Conservation (phyloP, 192 early-diverging fungal species). For the Diversispora eburnea region DNA sequence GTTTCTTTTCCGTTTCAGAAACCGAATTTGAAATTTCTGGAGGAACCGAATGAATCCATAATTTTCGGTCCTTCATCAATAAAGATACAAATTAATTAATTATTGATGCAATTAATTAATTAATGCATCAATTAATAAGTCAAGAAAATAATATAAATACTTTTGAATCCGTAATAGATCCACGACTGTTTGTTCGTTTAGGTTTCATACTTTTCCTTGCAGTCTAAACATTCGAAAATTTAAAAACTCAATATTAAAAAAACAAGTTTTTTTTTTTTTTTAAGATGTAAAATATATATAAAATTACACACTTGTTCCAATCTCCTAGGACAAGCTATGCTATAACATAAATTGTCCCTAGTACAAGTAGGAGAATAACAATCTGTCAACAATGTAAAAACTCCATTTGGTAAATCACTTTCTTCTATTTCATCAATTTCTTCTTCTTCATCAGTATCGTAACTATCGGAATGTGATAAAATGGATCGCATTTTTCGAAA, state of each 20-base stretch:
- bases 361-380: conserved; percentile 95
- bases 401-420: conserved; percentile 65
- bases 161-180: conserved; percentile 42
- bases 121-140: not conserved
- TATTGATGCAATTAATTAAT: not conserved
- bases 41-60: conserved; percentile 84
- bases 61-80: conserved; percentile 55
- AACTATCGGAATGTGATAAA: conserved; percentile 16
- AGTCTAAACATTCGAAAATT: conserved; percentile 25
- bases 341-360: conserved; percentile 80
- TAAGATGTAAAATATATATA: not conserved
- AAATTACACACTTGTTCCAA: conserved; percentile 56
- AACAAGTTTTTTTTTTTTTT: too few relatives aligned
- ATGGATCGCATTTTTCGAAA: conserved; percentile 53
- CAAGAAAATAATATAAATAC: conserved; percentile 1
- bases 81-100: not conserved
- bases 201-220: conserved; percentile 37
- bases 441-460: conserved; percentile 15
- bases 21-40: conserved; percentile 66
- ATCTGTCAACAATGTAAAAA: conserved; percentile 85
- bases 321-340: conserved; percentile 78
- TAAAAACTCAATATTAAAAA: not conserved
- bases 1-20: conserved; percentile 72
- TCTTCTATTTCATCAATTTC: conserved; percentile 34
- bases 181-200: conserved; percentile 38